These are phyloP conservation scores for Solanum hybrid DNA, from an alignment of 305 asterid species.

Conservation along the genomic window DNA sequence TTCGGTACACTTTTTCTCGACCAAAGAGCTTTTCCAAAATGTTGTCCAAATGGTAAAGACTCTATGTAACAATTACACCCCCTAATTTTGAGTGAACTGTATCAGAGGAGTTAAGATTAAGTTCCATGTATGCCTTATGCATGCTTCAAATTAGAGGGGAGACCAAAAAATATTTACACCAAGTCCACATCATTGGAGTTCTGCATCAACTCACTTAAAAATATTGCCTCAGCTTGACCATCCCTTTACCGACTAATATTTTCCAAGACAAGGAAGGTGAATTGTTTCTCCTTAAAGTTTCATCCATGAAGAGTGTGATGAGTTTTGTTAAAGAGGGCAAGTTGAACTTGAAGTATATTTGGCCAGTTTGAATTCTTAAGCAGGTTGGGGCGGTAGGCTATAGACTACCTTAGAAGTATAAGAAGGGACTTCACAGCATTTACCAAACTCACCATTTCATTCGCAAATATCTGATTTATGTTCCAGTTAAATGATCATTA, in stretches of 20 bases:
- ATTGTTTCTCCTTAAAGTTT: background rate
- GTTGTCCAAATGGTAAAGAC: background rate
- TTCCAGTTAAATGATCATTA: background rate
- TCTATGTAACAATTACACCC: no score
- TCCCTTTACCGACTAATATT: background rate
- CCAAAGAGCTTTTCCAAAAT: background rate
- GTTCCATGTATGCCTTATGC: no score
- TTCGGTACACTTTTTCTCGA: background rate
- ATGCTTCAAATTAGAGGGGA: no score
- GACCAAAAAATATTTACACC: background rate
- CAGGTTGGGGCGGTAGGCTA: background rate
- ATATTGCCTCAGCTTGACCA: background rate
- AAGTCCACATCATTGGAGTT: background rate
- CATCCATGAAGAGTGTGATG: background rate
- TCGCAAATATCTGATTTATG: background rate
- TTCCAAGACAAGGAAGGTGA: no score
- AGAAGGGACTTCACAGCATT: background rate
- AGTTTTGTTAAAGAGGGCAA: background rate
- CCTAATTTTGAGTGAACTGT: no score
- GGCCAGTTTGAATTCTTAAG: background rate
- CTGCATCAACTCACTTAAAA: background rate
- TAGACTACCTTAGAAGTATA: background rate
- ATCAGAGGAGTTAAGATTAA: no score
- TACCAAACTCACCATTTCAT: background rate
- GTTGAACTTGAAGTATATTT: background rate